Evolutionary conservation across 2,329 filamentous ascomycete genomes (phyloP).

Genomic region (Aureobasidium subglaciale): DNA sequence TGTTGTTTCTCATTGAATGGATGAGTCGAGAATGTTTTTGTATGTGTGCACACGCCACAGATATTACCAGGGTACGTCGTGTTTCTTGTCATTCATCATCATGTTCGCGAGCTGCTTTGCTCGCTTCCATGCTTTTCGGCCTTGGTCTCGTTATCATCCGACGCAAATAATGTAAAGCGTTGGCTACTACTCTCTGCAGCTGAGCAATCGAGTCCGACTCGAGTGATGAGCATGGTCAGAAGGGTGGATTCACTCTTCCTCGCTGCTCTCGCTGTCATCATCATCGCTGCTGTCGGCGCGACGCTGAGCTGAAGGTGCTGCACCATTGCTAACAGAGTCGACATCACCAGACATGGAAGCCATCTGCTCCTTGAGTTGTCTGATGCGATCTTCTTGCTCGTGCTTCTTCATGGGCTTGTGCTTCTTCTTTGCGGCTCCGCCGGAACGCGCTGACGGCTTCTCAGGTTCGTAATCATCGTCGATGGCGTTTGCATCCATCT

Average conservation of each 20-base stretch:
- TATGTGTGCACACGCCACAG: not conserved
- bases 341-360: slow-evolving; percentile 23
- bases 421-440: slow-evolving; percentile 54
- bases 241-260: slow-evolving; percentile 32
- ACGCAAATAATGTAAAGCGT: not conserved
- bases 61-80: not conserved
- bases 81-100: slow-evolving; percentile 9
- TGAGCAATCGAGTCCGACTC: not conserved
- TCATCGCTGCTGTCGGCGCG: slow-evolving; percentile 43
- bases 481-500: slow-evolving; percentile 31
- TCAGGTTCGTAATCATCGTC: slow-evolving; percentile 46
- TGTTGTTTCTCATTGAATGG: not conserved
- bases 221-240: not conserved
- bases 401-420: slow-evolving; percentile 71
- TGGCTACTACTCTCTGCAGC: not conserved
- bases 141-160: slow-evolving; percentile 11
- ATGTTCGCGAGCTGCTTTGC: slow-evolving; percentile 2
- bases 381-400: slow-evolving; percentile 63
- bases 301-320: slow-evolving; percentile 8
- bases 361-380: slow-evolving; percentile 54
- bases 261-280: slow-evolving; percentile 44
- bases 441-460: slow-evolving; percentile 30
- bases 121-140: slow-evolving; percentile 4
- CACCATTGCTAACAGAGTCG: not conserved
- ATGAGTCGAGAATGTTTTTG: not conserved